Percentiles rank a stretch among this genome's conserved stretches.
phyloP scores from a whole-genome alignment of 2,329 filamentous ascomycete genomes.

The Xylaria sp. region DNA sequence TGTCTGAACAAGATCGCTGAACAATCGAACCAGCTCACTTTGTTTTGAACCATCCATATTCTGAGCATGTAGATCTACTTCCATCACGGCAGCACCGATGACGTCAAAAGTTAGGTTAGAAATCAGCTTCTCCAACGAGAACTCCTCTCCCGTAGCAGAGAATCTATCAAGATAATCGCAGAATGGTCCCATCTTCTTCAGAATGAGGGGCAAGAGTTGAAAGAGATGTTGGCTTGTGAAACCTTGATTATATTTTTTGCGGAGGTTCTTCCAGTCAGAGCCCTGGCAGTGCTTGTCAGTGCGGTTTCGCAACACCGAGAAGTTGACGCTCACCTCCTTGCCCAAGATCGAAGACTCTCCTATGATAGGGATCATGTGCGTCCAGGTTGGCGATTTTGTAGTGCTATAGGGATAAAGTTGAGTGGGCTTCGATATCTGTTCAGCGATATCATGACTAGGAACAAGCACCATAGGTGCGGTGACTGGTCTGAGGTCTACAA shows the following conservation, averaged over 20 bases:
- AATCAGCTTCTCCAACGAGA: constrained; percentile 47
- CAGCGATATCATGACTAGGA: constrained; percentile 38
- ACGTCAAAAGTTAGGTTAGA: constrained; percentile 42
- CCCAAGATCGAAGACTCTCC: constrained; percentile 35
- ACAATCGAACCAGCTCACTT: constrained; percentile 19
- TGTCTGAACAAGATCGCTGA: constrained; percentile 27
- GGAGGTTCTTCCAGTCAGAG: constrained; percentile 37
- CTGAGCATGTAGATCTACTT: constrained; percentile 31
- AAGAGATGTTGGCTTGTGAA: constrained; percentile 54
- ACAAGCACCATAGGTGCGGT: constrained; percentile 39
- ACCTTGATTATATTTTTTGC: constrained; percentile 50
- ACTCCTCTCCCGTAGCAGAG: constrained; percentile 44
- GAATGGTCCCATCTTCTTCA: constrained; percentile 52
- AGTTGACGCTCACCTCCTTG: constrained; percentile 31
- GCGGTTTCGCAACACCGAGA: no score
- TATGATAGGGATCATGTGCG: constrained; percentile 39
- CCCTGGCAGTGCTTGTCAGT: neutral
- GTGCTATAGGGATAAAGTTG: constrained; percentile 37
- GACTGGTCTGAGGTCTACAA: constrained; percentile 40
- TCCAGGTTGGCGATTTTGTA: constrained; percentile 38
- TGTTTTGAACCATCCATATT: constrained; percentile 12
- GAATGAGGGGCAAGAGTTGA: constrained; percentile 51
- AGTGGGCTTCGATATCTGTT: constrained; percentile 40
- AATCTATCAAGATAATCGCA: constrained; percentile 48
- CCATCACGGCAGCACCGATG: constrained; percentile 35